Percentiles rank a stretch among this genome's conserved stretches.
Conservation (phyloP, 2,329 filamentous ascomycete species). For the Akanthomyces uredinophilus region DNA sequence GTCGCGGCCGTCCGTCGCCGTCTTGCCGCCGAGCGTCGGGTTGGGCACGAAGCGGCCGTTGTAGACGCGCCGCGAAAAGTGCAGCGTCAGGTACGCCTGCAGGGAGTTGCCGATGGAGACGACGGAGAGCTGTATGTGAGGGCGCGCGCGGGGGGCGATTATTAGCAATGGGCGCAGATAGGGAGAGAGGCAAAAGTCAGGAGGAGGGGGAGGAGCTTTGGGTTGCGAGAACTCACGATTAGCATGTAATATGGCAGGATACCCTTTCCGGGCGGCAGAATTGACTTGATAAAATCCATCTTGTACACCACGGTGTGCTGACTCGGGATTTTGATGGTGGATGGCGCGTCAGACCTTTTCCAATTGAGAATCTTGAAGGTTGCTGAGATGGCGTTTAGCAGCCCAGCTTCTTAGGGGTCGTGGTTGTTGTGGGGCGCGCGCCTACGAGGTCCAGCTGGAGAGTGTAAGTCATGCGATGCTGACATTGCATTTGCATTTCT, state of each 20-base stretch:
- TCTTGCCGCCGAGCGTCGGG: conserved; percentile 36
- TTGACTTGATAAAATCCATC: conserved; percentile 42
- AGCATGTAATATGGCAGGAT: conserved; percentile 56
- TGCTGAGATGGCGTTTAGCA: background rate
- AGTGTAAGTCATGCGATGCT: no score
- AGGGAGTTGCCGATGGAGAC: conserved; percentile 80
- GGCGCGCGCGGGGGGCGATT: conserved; percentile 3
- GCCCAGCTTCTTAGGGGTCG: background rate
- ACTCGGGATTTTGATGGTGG: background rate
- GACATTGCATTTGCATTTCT: no score
- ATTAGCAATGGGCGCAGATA: background rate
- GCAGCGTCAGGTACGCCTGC: conserved; percentile 74
- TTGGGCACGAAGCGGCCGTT: conserved; percentile 57
- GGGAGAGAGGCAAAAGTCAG: background rate
- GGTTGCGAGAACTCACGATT: conserved; percentile 36
- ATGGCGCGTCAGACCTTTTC: background rate
- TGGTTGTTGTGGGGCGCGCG: no score
- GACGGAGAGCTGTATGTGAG: conserved; percentile 72
- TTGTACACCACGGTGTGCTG: background rate
- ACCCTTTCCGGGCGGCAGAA: conserved; percentile 47
- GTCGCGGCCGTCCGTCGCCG: conserved; percentile 21
- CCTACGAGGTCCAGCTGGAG: no score
- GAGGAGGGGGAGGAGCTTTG: background rate
- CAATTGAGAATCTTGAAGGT: background rate
- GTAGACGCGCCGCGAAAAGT: conserved; percentile 86